Base-by-base conservation (phyloP, 768 basidiomycete genomes). In the Boletus subparvulus region DNA sequence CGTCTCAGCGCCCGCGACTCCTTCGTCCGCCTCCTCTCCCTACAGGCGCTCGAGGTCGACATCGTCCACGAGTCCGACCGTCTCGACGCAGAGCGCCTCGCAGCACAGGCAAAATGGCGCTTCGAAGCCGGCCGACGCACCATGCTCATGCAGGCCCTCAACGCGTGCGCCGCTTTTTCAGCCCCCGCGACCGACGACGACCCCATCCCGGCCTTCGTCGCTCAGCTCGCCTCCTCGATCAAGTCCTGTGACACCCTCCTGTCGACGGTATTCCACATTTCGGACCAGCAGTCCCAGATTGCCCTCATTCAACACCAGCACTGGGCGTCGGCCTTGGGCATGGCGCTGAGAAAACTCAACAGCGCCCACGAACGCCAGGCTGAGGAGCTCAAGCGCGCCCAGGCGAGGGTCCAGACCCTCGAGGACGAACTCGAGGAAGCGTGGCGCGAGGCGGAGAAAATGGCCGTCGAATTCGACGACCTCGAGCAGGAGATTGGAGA, bases 281-380 rank as follows among this genome's bases (percentile, higher is more conserved):
- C 75, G 5, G 86, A 89, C 64, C 90, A 89, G 60, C 76, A 84
- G 32, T 73, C 78, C 0, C 89, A 92, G 69, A 79, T 92, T 4
- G 71, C 77, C 14, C 75, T 76, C 39, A 61, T 90, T 40, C 76
- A 83, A 11, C 85, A 90, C 54, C 72, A 78, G 37, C 91, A 92
- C 70, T 83, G 81, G 73, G 79, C 87, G 1, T 88, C 87, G n/a
- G 88, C 90, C 17, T 79, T 92, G 12, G 83, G 85, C 0, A 81
- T 93, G 60, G 90, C 87, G 2, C 68, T 93, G 49, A 81, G 90
- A 12, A 93, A 93, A 79, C 76, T 92, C 30, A 92, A 92, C 66
- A 80, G 79, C 45, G 86, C 87, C 50, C 90, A 88, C 57, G 83
- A 84, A 6, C 82, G 83, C 40, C 82, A 89, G 36, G 83, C 80